Percentiles rank a stretch among this genome's conserved stretches.
These are phyloP conservation scores for Gamarada debralockiae DNA, from an alignment of 495 filamentous ascomycete genomes.

Conservation along the genomic window DNA sequence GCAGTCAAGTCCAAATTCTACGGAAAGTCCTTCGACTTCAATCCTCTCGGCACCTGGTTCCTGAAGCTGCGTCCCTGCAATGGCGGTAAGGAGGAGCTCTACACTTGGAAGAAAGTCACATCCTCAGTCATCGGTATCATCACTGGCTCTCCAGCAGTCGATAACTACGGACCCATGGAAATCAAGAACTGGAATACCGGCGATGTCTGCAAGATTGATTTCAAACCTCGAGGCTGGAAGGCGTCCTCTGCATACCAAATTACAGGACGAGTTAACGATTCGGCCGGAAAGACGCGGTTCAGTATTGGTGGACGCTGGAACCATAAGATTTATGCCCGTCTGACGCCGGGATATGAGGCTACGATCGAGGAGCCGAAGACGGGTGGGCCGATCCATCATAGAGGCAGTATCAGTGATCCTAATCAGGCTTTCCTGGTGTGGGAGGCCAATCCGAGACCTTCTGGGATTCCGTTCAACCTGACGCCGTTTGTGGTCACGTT, in stretches of 20 bases:
- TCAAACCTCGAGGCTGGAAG: constrained; percentile 95
- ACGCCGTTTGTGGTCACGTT: constrained; percentile 95
- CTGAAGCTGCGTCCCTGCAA: constrained; percentile 74
- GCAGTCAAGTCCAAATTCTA: constrained; percentile 98
- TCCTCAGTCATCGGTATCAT: constrained; percentile 98
- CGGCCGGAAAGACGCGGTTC: constrained; percentile 71
- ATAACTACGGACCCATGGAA: constrained; percentile 97
- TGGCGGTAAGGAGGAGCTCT: constrained; percentile 78
- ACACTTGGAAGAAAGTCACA: constrained; percentile 98
- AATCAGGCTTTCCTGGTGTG: constrained; percentile 85
- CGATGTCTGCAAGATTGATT: constrained; percentile 85
- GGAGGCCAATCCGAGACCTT: constrained; percentile 78
- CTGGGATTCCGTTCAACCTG: constrained; percentile 90
- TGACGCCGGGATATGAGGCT: constrained; percentile 86
- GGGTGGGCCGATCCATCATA: constrained; percentile 25
- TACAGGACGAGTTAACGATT: constrained; percentile 75
- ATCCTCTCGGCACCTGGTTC: constrained; percentile 96
- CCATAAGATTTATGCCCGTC: constrained; percentile 90
- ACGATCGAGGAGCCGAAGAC: constrained; percentile 52
- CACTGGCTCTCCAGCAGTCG: constrained; percentile 92
- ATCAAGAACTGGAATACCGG: constrained; percentile 96
- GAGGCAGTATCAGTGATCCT: constrained; percentile 44
- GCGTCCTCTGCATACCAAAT: constrained; percentile 85
- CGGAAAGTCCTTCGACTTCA: constrained; percentile 95
- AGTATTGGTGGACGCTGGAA: constrained; percentile 95